Base-by-base conservation (phyloP, 1,284 basidiomycete species). In the Testicularia cyperi region DNA sequence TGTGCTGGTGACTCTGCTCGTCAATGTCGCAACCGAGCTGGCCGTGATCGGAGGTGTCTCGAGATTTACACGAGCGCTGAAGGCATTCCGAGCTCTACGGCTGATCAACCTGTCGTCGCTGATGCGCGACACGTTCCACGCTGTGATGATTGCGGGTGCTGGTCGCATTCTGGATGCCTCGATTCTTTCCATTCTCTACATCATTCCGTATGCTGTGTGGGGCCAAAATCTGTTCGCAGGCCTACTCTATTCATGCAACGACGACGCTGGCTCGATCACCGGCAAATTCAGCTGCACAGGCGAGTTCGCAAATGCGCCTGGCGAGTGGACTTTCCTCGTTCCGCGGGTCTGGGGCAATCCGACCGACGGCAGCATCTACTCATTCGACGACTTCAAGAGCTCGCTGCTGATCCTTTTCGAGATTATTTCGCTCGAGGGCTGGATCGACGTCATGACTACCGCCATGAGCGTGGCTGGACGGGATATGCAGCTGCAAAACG, bases 121-220 rank as follows among this genome's bases (percentile, higher is more conserved):
- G n/a, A 88, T 95, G 84, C 84, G 94, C 5, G 84, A 85, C 42
- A 94, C 92, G 0, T 92, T 97, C 77, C 85, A 94, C 72, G 86
- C 86, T n/a, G 81, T 96, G 40, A 86, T 96, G 72, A 86, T 96
- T 47, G 88, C 88, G 3, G 94, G 92, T 4, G 87, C 87, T 2
- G 78, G 83, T 15, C 86, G 90, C 67, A 92, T 98, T 55, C 65
- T 95, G 42, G 91, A 96, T 66, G 94, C 94, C 0, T 89, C 87
- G 0, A 78, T 96, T 39, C 84, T 98, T n/a, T 90, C 92, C 34
- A 84, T 95, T 40, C 82, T 97, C 28, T 79, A 97, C 79, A 87
- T 97, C 82, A 89, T 98, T 61, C 94, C 94, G 0, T 97, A 92
- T 72, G 92, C 94, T 4, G 86, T 96, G 1, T 97, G 94, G 92